phyloP scores from a whole-genome alignment of 208 protist genomes.

The Leptomonas seymouri region DNA sequence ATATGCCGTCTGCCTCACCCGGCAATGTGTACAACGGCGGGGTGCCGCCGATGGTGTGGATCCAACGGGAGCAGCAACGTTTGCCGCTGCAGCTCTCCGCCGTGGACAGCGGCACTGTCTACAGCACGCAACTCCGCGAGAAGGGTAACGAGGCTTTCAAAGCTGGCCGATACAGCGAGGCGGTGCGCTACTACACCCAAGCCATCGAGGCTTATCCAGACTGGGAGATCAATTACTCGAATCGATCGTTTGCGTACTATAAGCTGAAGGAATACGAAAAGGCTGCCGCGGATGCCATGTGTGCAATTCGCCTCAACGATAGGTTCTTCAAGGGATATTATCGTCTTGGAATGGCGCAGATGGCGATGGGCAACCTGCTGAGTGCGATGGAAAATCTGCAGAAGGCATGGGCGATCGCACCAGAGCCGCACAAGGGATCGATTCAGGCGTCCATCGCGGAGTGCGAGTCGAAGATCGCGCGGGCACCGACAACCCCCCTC shows the following conservation, averaged over 20 bases:
- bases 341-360: slow-evolving; percentile 53
- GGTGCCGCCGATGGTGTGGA: slow-evolving; percentile 65
- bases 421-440: slow-evolving; percentile 35
- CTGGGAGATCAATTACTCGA: slow-evolving; percentile 62
- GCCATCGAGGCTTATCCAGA: slow-evolving; percentile 65
- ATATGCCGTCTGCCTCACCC: slow-evolving; percentile 13
- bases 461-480: slow-evolving; percentile 67
- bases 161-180: slow-evolving; percentile 42
- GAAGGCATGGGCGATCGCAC: slow-evolving; percentile 34
- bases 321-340: slow-evolving; percentile 71
- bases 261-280: slow-evolving; percentile 47
- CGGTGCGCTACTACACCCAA: slow-evolving; percentile 68
- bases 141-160: slow-evolving; percentile 75
- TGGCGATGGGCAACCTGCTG: slow-evolving; percentile 39
- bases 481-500: slow-evolving; percentile 43
- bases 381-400: slow-evolving; percentile 47
- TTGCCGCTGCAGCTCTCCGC: slow-evolving; percentile 31
- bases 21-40: slow-evolving; percentile 63
- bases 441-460: slow-evolving; percentile 50
- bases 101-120: slow-evolving; percentile 26
- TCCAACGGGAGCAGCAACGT: slow-evolving; percentile 68
- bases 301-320: slow-evolving; percentile 45
- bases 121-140: slow-evolving; percentile 48
- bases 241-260: slow-evolving; percentile 74
- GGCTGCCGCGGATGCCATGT: slow-evolving; percentile 43